Evolutionary conservation across 345 rosid species (phyloP).

Genomic region (Sonneratia alba): DNA sequence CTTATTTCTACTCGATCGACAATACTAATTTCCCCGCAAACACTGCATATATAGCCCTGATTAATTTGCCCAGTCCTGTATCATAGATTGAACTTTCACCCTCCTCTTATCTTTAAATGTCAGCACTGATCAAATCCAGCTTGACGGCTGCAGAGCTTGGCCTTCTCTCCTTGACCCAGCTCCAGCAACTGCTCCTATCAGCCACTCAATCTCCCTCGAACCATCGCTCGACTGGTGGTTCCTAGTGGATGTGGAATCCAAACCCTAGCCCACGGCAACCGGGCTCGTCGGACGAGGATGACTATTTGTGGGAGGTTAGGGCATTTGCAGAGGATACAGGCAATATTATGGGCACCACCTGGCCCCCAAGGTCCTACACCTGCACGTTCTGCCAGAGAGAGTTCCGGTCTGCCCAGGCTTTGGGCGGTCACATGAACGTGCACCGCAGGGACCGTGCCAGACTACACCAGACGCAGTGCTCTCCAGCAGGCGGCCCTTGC

Average conservation of each 20-base stretch:
- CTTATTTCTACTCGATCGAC: conserved; percentile 14
- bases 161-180: conserved; percentile 29
- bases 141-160: background rate
- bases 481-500: background rate
- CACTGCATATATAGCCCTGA: background rate
- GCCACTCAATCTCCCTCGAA: conserved; percentile 6
- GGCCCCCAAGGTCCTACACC: conserved; percentile 95
- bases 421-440: conserved; percentile 98
- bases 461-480: conserved; percentile 47
- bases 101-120: background rate
- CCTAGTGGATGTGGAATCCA: conserved; percentile 18
- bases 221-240: background rate
- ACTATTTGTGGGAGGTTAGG: conserved; percentile 90
- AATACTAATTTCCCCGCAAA: too few relatives aligned
- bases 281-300: conserved; percentile 34
- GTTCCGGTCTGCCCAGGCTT: conserved; percentile 94
- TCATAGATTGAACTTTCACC: background rate
- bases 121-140: background rate
- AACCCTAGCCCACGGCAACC: background rate
- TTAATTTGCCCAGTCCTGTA: too few relatives aligned
- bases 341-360: conserved; percentile 65
- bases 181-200: conserved; percentile 11
- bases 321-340: conserved; percentile 84
- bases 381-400: conserved; percentile 91
- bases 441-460: conserved; percentile 91